phyloP scores from a whole-genome alignment of 192 early-diverging fungal genomes.

The Phycomyces blakesleeanus region DNA sequence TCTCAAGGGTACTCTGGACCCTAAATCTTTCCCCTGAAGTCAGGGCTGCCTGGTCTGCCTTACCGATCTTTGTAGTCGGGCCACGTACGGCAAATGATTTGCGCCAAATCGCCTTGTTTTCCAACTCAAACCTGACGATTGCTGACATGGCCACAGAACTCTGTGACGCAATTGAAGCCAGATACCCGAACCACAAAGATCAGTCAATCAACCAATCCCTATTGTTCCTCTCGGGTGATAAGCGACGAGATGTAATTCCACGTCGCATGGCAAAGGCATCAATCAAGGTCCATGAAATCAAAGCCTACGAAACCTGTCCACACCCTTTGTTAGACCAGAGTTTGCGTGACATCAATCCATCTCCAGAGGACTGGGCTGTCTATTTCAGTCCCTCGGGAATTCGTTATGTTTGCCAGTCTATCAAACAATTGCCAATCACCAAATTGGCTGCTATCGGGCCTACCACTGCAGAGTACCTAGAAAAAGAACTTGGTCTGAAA shows the following conservation, averaged over 20 bases:
- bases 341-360: conserved; percentile 1
- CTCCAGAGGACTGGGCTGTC: conserved; percentile 41
- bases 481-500: conserved; percentile 1
- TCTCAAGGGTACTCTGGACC: conserved; percentile 16
- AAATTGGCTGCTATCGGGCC: conserved; percentile 45
- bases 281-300: conserved; percentile 33
- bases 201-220: conserved; percentile 10
- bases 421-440: conserved; percentile 1
- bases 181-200: background rate
- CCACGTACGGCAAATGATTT: conserved; percentile 34
- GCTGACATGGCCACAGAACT: conserved; percentile 41
- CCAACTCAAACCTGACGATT: conserved; percentile 10
- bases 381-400: conserved; percentile 61
- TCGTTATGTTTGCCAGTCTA: conserved; percentile 27
- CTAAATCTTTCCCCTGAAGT: background rate
- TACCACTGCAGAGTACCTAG: conserved; percentile 37
- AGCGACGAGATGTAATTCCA: conserved; percentile 41
- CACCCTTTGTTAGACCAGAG: conserved; percentile 10
- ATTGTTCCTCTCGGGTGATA: conserved; percentile 54
- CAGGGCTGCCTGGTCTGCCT: conserved; percentile 23
- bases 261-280: conserved; percentile 14
- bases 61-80: conserved; percentile 46
- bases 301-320: conserved; percentile 38
- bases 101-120: conserved; percentile 6
- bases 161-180: conserved; percentile 27